Percentiles rank a stretch among this genome's conserved stretches.
These are phyloP conservation scores for Aphanomyces euteiches DNA, from an alignment of 352 stramenopile genomes.

Conservation along the genomic window DNA sequence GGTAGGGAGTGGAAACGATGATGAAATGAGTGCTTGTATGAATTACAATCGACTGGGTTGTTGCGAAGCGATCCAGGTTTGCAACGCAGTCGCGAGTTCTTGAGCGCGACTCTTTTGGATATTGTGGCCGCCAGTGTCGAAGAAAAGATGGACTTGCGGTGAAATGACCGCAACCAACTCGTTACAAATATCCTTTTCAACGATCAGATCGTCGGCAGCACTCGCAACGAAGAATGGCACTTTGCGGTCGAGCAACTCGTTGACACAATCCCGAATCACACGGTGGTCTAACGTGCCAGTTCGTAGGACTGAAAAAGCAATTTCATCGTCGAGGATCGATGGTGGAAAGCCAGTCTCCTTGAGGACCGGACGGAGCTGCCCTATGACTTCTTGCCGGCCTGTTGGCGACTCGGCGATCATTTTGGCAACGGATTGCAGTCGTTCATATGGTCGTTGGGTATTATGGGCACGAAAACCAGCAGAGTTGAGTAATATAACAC, in stretches of 20 bases:
- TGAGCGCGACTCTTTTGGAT: slow-evolving; percentile 16
- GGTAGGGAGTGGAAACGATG: too few relatives aligned
- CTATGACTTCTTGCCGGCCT: neutral
- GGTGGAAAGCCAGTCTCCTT: neutral
- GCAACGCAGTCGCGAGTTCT: slow-evolving; percentile 1
- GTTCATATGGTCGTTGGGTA: neutral
- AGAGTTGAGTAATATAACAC: slow-evolving; percentile 8
- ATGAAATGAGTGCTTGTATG: too few relatives aligned
- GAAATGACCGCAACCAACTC: neutral
- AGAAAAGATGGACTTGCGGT: neutral
- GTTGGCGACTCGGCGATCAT: neutral
- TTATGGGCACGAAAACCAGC: slow-evolving; percentile 5
- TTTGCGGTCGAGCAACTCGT: neutral
- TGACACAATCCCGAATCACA: neutral
- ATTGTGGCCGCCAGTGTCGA: slow-evolving; percentile 13
- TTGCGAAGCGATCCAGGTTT: neutral
- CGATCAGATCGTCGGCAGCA: neutral
- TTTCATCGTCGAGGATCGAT: neutral
- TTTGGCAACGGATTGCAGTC: neutral
- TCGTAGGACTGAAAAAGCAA: slow-evolving; percentile 9
- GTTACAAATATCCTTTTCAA: neutral
- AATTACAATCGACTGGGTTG: too few relatives aligned
- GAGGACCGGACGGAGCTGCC: neutral
- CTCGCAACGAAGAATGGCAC: neutral
- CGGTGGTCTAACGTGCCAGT: neutral